These are phyloP conservation scores for Rhizophora apiculata DNA, from an alignment of 345 rosid species.

Conservation along the genomic window DNA sequence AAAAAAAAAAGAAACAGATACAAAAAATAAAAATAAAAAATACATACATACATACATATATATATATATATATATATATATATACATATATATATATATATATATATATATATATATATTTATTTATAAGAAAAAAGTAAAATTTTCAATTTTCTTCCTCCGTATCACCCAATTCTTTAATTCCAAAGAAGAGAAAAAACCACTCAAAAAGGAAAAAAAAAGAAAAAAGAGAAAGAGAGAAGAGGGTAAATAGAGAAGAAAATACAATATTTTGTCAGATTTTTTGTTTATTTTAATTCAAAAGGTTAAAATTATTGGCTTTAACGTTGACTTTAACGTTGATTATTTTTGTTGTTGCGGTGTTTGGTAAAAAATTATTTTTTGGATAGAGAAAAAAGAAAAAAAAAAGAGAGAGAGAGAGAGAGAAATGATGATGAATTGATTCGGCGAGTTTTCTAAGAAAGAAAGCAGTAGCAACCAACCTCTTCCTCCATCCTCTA, in stretches of 20 bases:
- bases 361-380: no score
- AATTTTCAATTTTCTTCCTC: background rate
- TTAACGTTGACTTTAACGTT: background rate
- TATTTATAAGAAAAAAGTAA: background rate
- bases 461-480: constrained; percentile 79
- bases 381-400: background rate
- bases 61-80: no score
- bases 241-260: background rate
- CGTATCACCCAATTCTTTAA: background rate
- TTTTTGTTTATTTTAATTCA: background rate
- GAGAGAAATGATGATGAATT: constrained; percentile 75
- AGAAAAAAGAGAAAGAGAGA: background rate
- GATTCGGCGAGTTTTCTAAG: constrained; percentile 85
- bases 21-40: no score
- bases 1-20: background rate
- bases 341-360: background rate
- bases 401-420: background rate
- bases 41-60: no score
- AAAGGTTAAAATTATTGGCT: background rate
- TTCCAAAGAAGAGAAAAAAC: background rate
- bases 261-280: background rate
- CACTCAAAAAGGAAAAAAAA: background rate
- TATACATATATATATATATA: no score
- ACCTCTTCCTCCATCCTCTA: constrained; percentile 88
- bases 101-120: no score